Evolutionary conservation across 1,284 basidiomycete genomes (phyloP), one percentile per base, ranked within the genome.

Genomic region (Agroathelia rolfsii): DNA sequence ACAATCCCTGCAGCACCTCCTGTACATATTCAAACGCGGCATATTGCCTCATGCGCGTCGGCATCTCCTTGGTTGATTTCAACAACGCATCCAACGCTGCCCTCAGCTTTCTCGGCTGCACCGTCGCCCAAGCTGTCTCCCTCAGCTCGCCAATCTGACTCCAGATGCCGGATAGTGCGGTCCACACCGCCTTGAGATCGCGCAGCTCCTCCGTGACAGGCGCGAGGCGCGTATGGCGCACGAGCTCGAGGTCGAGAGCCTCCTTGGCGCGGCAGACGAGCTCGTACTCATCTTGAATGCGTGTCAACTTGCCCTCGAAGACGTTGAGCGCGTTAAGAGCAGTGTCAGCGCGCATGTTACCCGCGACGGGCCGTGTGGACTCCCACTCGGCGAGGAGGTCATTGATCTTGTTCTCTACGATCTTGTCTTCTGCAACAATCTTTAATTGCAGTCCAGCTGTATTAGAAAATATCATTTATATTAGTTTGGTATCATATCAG

Each of bases 351-450:
- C 89, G 86, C 69, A 97, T 80, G 56, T 75, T 87, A 30, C 95
- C 95, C 56, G 96, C 90, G 4, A 98, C 89, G 0, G 95, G 95
- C 44, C 90, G 86, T 39, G 85, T 83, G 56, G 86, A 73, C 56
- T 97, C 92, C 95, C 95, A 98, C 51, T 97, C 95, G 36, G 70
- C 61, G 26, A 95, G 69, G 39, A 94, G 74, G 49, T 93, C 85
- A 51, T 76, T 81, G 50, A 94, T 89, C 63, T 85, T 89, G 56
- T 89, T 87, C 62, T 93, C 87, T 2, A 96, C 76, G 36, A 96
- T 92, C 65, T 94, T 95, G 66, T 97, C 95, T 55, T 99, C 92
- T 2, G 94, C 93, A n/a, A 94, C 87, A 53, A 98, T 95, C 71
- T 98, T 98, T 47, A 96, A 70, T 58, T 97, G 94, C 13, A 98